Percentiles rank a stretch among this genome's conserved stretches.
phyloP scores from a whole-genome alignment of 2,329 filamentous ascomycete genomes.

The Ophiostoma tasmaniense region DNA sequence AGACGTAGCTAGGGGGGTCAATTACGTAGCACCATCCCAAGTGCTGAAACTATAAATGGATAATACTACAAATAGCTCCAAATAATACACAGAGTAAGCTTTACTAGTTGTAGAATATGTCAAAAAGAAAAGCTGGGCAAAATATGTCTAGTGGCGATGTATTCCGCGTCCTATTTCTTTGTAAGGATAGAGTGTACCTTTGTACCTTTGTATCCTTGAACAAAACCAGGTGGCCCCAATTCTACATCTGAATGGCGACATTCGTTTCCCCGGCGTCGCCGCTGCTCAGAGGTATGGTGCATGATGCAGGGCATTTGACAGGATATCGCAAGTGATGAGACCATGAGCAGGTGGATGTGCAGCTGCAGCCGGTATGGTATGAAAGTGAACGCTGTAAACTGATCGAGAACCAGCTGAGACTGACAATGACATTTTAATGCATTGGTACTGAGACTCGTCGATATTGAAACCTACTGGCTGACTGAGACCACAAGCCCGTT shows the following conservation, averaged over 20 bases:
- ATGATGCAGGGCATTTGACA: not conserved
- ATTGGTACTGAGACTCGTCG: not conserved
- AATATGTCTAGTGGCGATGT: not conserved
- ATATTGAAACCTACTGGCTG: not conserved
- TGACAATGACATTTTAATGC: not conserved
- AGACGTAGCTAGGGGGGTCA: not conserved
- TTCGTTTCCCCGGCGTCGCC: not conserved
- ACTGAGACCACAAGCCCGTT: not conserved
- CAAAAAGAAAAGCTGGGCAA: not conserved
- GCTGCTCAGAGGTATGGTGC: not conserved
- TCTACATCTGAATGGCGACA: not conserved
- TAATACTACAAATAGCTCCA: not conserved
- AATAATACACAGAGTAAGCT: not conserved
- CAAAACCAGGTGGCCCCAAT: not conserved
- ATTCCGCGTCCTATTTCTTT: not conserved
- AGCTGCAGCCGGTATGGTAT: not conserved
- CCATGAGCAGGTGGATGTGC: not conserved
- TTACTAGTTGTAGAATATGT: not conserved
- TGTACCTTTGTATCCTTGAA: not conserved
- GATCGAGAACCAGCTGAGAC: too few relatives aligned
- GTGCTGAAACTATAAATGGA: not conserved
- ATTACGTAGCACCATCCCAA: conserved; percentile 4
- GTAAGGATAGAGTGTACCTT: not conserved
- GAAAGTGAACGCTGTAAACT: not conserved
- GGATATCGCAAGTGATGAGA: not conserved